phyloP scores from a whole-genome alignment of 306 rosid species.

The Cucurbita pepo region DNA sequence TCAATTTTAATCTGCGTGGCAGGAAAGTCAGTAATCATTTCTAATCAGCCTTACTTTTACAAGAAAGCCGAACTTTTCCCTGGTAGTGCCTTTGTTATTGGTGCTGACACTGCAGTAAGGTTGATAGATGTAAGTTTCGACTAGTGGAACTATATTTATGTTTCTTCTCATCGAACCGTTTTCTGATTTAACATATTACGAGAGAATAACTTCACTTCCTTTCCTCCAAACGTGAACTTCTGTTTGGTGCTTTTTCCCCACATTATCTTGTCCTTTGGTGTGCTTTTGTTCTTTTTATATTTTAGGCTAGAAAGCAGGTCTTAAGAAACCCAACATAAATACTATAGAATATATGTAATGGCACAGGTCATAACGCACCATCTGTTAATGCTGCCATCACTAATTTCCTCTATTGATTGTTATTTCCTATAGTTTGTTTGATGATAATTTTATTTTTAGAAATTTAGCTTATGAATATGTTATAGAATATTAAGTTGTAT shows the following conservation, averaged over 20 bases:
- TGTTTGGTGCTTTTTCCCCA: background rate
- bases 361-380: background rate
- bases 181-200: background rate
- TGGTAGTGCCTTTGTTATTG: constrained; percentile 87
- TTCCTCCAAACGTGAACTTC: background rate
- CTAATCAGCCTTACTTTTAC: constrained; percentile 74
- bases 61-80: constrained; percentile 90
- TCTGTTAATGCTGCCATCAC: background rate
- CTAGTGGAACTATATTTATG: background rate
- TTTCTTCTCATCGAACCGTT: background rate
- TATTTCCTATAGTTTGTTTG: background rate
- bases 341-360: background rate
- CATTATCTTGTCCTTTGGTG: background rate
- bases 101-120: constrained; percentile 85
- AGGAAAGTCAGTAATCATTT: constrained; percentile 74
- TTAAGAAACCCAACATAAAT: background rate
- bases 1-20: constrained; percentile 16
- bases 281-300: background rate
- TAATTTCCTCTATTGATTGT: background rate
- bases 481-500: too few species aligned
- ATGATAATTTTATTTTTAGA: background rate
- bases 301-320: background rate
- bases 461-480: background rate
- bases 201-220: background rate
- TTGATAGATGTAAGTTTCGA: constrained; percentile 47